phyloP scores from a whole-genome alignment of 2,329 filamentous ascomycete genomes.

The Xylariaceae sp. region DNA sequence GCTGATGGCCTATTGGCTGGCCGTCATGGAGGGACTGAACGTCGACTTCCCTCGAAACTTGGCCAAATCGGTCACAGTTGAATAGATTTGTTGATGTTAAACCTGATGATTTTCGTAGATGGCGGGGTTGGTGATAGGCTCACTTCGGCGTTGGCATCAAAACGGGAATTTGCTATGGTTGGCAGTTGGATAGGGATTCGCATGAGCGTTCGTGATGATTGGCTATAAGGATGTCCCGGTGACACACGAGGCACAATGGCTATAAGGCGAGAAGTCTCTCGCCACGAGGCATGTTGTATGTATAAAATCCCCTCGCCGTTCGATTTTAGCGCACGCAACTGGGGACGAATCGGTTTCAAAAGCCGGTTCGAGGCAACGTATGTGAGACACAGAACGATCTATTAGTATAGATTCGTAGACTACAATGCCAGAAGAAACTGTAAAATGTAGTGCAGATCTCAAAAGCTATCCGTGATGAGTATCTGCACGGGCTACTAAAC shows the following conservation, averaged over 20 bases:
- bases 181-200: conserved; percentile 21
- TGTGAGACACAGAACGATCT: too few relatives aligned
- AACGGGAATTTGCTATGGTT: conserved; percentile 12
- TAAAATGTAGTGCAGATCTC: too few relatives aligned
- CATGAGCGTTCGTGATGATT: conserved; percentile 21
- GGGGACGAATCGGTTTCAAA: too few relatives aligned
- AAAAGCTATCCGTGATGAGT: too few relatives aligned
- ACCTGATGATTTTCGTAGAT: conserved; percentile 8
- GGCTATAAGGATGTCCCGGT: conserved; percentile 14
- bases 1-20: conserved; percentile 98
- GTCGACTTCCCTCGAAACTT: conserved; percentile 98
- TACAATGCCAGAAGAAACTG: too few relatives aligned
- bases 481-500: too few relatives aligned
- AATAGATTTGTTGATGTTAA: conserved; percentile 55
- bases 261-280: not conserved
- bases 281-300: too few relatives aligned
- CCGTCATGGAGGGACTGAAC: conserved; percentile 91
- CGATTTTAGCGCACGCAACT: too few relatives aligned
- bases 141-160: conserved; percentile 23
- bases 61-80: conserved; percentile 98
- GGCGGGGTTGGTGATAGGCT: conserved; percentile 15
- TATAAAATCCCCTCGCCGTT: too few relatives aligned
- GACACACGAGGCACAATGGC: conserved; percentile 3
- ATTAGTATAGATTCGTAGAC: too few relatives aligned
- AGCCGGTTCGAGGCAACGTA: too few relatives aligned